These are phyloP conservation scores for Hansenula sp. DNA, from an alignment of 1,139 yeast species.

Conservation along the genomic window DNA sequence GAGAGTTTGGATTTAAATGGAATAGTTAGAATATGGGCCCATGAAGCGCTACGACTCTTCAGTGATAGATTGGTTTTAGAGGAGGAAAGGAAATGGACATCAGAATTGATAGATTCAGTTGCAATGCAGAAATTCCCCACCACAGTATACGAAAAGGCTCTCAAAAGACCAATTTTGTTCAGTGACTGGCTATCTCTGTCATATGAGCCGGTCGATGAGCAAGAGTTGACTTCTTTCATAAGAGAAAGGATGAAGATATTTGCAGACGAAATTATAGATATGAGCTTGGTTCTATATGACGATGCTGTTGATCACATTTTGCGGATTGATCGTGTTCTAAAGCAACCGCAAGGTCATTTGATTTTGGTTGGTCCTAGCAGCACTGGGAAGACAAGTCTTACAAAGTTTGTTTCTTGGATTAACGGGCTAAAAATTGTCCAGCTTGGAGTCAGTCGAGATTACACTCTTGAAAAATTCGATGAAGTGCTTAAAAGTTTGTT, in stretches of 20 bases:
- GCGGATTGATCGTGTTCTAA: conserved; percentile 75
- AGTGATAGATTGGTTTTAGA: conserved; percentile 59
- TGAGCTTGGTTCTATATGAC: conserved; percentile 59
- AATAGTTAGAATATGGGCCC: conserved; percentile 68
- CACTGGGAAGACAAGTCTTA: conserved; percentile 75
- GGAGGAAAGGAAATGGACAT: conserved; percentile 51
- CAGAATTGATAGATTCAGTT: conserved; percentile 34
- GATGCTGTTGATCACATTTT: conserved; percentile 73
- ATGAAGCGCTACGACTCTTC: conserved; percentile 77
- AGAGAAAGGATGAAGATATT: conserved; percentile 64
- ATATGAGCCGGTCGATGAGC: conserved; percentile 53
- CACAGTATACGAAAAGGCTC: conserved; percentile 32
- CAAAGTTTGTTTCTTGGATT: conserved; percentile 89
- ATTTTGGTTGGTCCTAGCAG: conserved; percentile 84
- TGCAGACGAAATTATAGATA: conserved; percentile 71
- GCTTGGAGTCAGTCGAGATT: conserved; percentile 52
- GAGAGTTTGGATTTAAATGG: conserved; percentile 35
- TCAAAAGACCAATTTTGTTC: conserved; percentile 51
- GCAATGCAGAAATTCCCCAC: conserved; percentile 45
- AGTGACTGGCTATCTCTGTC: conserved; percentile 71
- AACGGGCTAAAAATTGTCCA: conserved; percentile 67
- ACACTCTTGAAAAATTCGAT: conserved; percentile 64
- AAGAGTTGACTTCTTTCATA: conserved; percentile 50
- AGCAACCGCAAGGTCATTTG: conserved; percentile 88
- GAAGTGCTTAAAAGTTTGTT: conserved; percentile 52